phyloP scores from a whole-genome alignment of 805 yeast species.

The Candida chilensis region DNA sequence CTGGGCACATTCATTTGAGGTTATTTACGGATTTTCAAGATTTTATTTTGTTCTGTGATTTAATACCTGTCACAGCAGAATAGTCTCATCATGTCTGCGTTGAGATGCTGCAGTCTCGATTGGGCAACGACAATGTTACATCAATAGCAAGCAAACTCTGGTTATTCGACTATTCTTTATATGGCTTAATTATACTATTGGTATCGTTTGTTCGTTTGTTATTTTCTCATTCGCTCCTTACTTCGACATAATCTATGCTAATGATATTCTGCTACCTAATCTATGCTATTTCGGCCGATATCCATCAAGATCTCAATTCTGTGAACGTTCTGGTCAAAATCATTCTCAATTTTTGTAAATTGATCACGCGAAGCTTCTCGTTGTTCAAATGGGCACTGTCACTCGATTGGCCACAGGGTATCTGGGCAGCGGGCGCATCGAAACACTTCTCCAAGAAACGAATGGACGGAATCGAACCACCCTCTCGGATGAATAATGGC shows the following conservation, averaged over 20 bases:
- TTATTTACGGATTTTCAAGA: constrained; percentile 1
- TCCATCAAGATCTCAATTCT: constrained; percentile 13
- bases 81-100: constrained; percentile 7
- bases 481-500: constrained; percentile 87
- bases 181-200: no score
- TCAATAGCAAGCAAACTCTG: no score
- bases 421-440: constrained; percentile 85
- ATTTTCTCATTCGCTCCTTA: no score
- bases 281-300: not conserved
- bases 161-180: no score
- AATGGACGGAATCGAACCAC: constrained; percentile 92
- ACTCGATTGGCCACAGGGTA: constrained; percentile 93
- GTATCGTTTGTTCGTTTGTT: no score
- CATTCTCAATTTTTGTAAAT: constrained; percentile 64
- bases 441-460: constrained; percentile 76
- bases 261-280: no score
- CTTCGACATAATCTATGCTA: no score
- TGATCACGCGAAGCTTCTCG: constrained; percentile 73
- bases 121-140: no score
- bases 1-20: no score
- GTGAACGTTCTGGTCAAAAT: constrained; percentile 48
- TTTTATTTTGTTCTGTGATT: not conserved
- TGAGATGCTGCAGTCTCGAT: no score
- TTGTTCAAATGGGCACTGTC: constrained; percentile 91
- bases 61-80: not conserved